A percentile compares a stretch with the other conserved stretches of the same genome.
Conservation (phyloP, 768 basidiomycete genomes). For the Asterophora parasitica region DNA sequence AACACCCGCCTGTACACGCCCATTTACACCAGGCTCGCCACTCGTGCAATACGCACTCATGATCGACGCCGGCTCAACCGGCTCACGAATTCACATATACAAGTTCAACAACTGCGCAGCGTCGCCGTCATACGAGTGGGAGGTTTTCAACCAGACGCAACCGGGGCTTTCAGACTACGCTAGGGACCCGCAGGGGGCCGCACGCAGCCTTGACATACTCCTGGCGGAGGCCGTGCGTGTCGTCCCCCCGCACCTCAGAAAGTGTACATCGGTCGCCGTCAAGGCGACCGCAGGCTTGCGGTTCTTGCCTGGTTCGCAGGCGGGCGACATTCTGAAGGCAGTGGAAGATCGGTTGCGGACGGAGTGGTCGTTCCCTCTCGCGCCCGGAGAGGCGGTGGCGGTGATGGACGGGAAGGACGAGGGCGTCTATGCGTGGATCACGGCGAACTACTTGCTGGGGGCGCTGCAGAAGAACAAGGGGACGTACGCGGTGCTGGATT, state of each 20-base stretch:
- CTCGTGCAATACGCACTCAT: conserved; percentile 93
- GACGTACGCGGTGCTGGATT: conserved; percentile 84
- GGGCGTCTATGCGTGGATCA: conserved; percentile 98
- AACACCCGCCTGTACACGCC: conserved; percentile 66
- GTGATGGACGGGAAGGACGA: conserved; percentile 97
- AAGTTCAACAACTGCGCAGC: conserved; percentile 91
- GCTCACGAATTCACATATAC: conserved; percentile 96
- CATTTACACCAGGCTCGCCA: conserved; percentile 42
- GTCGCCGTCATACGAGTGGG: conserved; percentile 82
- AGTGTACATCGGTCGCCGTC: conserved; percentile 84
- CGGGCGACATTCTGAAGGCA: not conserved
- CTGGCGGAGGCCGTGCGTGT: conserved; percentile 75
- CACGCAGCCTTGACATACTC: conserved; percentile 71
- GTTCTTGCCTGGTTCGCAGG: conserved; percentile 52
- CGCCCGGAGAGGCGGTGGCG: conserved; percentile 57
- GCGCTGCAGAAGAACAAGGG: conserved; percentile 44
- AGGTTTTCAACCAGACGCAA: conserved; percentile 79
- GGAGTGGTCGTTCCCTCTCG: conserved; percentile 19
- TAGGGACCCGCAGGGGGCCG: conserved; percentile 61
- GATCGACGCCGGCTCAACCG: conserved; percentile 98
- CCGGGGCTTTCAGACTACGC: conserved; percentile 74
- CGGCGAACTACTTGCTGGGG: conserved; percentile 86
- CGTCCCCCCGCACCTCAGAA: conserved; percentile 63
- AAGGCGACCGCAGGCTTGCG: conserved; percentile 90
- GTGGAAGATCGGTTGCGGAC: conserved; percentile 29